Percentiles rank a stretch among this genome's conserved stretches.
Conservation (phyloP, 768 basidiomycete genomes). For the Termitomyces sp. region DNA sequence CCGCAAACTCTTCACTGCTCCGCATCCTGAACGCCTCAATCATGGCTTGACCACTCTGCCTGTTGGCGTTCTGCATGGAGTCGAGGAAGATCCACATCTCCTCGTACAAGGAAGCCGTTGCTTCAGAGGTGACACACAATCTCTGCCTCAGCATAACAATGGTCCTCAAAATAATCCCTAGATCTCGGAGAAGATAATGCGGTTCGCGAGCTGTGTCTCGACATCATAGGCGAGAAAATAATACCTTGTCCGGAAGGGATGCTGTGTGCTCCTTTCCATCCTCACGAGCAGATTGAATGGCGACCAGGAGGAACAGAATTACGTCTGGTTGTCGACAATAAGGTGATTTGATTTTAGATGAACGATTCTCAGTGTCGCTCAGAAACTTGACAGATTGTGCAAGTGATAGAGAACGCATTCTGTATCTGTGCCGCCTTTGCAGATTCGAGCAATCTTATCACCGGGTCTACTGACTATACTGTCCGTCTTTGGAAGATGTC, state of each 20-base stretch:
- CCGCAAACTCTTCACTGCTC: slow-evolving; percentile 68
- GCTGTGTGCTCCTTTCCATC: slow-evolving; percentile 50
- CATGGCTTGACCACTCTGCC: slow-evolving; percentile 73
- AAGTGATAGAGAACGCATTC: slow-evolving; percentile 70
- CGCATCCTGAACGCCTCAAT: slow-evolving; percentile 74
- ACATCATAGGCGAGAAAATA: slow-evolving; percentile 53
- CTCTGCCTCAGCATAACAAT: not conserved
- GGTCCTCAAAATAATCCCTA: slow-evolving; percentile 14
- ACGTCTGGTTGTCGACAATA: slow-evolving; percentile 56
- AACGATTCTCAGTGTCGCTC: not conserved
- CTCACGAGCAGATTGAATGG: slow-evolving; percentile 75
- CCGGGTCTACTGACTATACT: slow-evolving; percentile 74
- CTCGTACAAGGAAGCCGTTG: slow-evolving; percentile 52
- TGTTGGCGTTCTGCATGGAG: slow-evolving; percentile 62
- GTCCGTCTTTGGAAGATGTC: slow-evolving; percentile 78
- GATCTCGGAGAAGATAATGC: slow-evolving; percentile 44
- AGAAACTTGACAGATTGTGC: slow-evolving; percentile 44
- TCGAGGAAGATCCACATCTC: slow-evolving; percentile 79
- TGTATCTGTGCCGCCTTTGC: slow-evolving; percentile 77
- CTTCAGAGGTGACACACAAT: slow-evolving; percentile 41
- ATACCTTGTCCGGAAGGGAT: slow-evolving; percentile 57
- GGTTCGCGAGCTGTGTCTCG: slow-evolving; percentile 48
- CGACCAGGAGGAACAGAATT: slow-evolving; percentile 47
- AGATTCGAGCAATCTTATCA: slow-evolving; percentile 66
- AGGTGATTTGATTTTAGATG: slow-evolving; percentile 28